Conservation (phyloP, 371 early-diverging fungal genomes). For the Nosema muscidifuracis region DNA sequence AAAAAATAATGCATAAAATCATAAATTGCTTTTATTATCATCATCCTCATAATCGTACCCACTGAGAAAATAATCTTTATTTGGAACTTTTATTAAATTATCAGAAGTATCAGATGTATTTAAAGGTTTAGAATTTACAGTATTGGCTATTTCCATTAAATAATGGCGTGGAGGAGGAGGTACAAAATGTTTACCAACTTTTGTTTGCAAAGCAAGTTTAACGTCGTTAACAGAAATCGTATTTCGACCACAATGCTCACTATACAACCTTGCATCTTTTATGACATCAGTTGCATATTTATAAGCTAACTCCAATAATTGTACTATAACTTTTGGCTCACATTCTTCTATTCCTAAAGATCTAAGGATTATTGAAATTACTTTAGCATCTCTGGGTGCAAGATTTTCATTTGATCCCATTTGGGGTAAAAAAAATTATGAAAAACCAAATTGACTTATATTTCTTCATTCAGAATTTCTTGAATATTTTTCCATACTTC, state of each 20-base stretch:
- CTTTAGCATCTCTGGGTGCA: conserved; percentile 76
- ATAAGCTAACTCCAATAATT: conserved; percentile 85
- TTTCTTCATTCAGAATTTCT: no score
- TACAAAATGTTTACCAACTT: conserved; percentile 62
- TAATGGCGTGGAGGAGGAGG: conserved; percentile 63
- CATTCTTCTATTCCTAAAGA: conserved; percentile 83
- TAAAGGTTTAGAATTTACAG: conserved; percentile 59
- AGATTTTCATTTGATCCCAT: conserved; percentile 55
- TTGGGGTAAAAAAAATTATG: not conserved
- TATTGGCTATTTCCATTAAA: conserved; percentile 60
- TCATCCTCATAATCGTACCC: conserved; percentile 3
- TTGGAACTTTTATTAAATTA: conserved; percentile 58
- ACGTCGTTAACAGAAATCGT: conserved; percentile 80
- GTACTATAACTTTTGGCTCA: conserved; percentile 86
- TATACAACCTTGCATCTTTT: conserved; percentile 79
- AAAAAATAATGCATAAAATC: conserved; percentile 6
- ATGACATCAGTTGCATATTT: conserved; percentile 85
- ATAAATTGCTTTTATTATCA: not conserved
- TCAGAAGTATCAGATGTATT: conserved; percentile 46
- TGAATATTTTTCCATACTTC: conserved; percentile 25
- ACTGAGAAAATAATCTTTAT: conserved; percentile 26
- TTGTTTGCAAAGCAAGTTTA: conserved; percentile 73
- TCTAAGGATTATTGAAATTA: conserved; percentile 78
- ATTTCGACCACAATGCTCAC: conserved; percentile 77
- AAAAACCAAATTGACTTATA: not conserved